phyloP scores from a whole-genome alignment of 495 filamentous ascomycete genomes.

The Corynascus novoguineensis region DNA sequence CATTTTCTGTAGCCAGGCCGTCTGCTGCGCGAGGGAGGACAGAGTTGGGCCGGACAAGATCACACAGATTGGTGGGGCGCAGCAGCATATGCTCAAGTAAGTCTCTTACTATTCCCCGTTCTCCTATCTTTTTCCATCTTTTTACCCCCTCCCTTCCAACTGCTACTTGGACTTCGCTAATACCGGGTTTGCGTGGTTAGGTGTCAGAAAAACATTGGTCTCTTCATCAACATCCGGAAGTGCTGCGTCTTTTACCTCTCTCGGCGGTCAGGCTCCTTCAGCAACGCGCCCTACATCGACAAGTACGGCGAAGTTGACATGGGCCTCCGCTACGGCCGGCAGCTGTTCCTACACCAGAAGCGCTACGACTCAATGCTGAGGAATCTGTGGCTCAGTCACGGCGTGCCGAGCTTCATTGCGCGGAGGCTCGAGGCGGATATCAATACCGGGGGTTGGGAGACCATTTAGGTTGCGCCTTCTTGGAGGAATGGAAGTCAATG shows the following conservation, averaged over 20 bases:
- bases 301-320: slow-evolving; percentile 88
- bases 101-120: no score
- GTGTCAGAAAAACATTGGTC: slow-evolving; percentile 79
- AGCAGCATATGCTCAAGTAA: slow-evolving; percentile 83
- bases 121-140: background rate
- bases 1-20: slow-evolving; percentile 88
- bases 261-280: slow-evolving; percentile 74
- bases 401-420: slow-evolving; percentile 81
- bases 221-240: slow-evolving; percentile 95
- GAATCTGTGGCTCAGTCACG: slow-evolving; percentile 80
- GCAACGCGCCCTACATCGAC: slow-evolving; percentile 87
- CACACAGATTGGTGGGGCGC: slow-evolving; percentile 65
- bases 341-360: slow-evolving; percentile 87
- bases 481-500: background rate
- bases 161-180: background rate
- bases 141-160: background rate
- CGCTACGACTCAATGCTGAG: slow-evolving; percentile 84
- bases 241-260: slow-evolving; percentile 84
- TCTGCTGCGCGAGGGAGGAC: slow-evolving; percentile 74
- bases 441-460: slow-evolving; percentile 97
- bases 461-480: slow-evolving; percentile 27
- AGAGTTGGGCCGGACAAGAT: slow-evolving; percentile 32
- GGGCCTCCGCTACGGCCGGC: slow-evolving; percentile 71
- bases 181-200: slow-evolving; percentile 40
- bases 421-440: slow-evolving; percentile 89